Evolutionary conservation across 2,329 filamentous ascomycete genomes (phyloP), one percentile per base, ranked within the genome.

Genomic region (Fusarium acutatum): DNA sequence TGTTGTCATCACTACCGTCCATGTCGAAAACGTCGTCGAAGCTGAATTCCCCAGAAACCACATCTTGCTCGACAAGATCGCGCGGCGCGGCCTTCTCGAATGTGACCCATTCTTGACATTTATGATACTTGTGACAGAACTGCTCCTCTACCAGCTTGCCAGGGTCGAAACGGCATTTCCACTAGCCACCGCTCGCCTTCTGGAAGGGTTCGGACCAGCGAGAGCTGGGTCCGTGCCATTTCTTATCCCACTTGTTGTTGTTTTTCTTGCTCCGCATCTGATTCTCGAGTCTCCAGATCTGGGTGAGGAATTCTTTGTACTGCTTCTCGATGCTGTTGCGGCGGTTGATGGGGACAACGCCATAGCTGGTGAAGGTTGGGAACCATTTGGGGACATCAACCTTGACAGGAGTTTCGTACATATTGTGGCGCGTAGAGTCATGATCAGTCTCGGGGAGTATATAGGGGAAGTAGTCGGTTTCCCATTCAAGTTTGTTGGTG

Each of bases 81-180:
- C 46, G 47, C 18, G 38, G 26, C 38, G 44, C 41, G 20, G 26
- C 28, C 22, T 35, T 38, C 7, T 53, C 35, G 13, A 34, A 53
- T 22, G 22, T 54, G 30, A 34, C 32, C 15, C 41, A 53, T 20
- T 50, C 26, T 6, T 53, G 37, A 10, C 18, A 41, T 24, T 34
- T 24, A 20, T 70, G 75, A 7, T 77, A 77, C 34, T 37, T 34
- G 30, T 57, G 34, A 44, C 75, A 77, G 40, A 60, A 64, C 20
- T 75, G 63, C 49, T 77, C 65, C 26, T 44, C 62, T n/a, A 41
- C 43, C 13, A 72, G 65, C 30, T 69, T 69, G 30, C 70, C 74
- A 58, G 54, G 32, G 40, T 64, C 64, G 14, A 75, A 76, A 58
- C 75, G 74, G 74, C 75, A 77, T 77, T 68, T 77, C 75, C 75